Evolutionary conservation across 495 filamentous ascomycete genomes (phyloP).

Genomic region (Penicillium egyptiacum): DNA sequence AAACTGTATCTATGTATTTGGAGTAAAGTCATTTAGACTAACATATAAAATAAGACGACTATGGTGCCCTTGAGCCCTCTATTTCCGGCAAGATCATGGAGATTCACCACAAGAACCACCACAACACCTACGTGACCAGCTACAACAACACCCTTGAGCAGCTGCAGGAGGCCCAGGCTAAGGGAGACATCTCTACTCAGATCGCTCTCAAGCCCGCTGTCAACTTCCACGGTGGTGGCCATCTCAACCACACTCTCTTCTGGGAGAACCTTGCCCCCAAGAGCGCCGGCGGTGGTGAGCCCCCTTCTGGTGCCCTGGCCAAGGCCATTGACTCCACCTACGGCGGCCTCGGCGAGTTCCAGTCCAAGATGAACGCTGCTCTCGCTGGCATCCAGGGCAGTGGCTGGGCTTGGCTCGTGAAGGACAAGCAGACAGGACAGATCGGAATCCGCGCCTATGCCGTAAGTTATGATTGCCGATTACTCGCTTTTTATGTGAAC

Average conservation of each 20-base stretch:
- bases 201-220: conserved; percentile 82
- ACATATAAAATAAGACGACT: conserved; percentile 61
- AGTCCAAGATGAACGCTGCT: conserved; percentile 74
- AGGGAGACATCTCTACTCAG: conserved; percentile 59
- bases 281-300: conserved; percentile 70
- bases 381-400: conserved; percentile 89
- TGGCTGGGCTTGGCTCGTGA: conserved; percentile 93
- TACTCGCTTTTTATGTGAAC: not conserved
- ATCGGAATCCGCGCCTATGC: conserved; percentile 77
- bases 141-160: conserved; percentile 63
- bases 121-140: conserved; percentile 68
- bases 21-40: not conserved
- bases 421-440: conserved; percentile 73
- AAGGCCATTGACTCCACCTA: conserved; percentile 76
- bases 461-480: conserved; percentile 34
- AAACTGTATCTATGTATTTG: not conserved
- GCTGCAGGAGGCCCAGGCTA: conserved; percentile 54
- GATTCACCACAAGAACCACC: conserved; percentile 71
- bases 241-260: conserved; percentile 90
- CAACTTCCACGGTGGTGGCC: conserved; percentile 96
- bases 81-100: conserved; percentile 99
- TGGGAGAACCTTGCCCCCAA: conserved; percentile 90
- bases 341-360: conserved; percentile 69
- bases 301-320: conserved; percentile 60
- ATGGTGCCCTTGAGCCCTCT: conserved; percentile 87